These are phyloP conservation scores for Cladophialophora carrionii DNA, from an alignment of 2,329 filamentous ascomycete species.

Conservation along the genomic window DNA sequence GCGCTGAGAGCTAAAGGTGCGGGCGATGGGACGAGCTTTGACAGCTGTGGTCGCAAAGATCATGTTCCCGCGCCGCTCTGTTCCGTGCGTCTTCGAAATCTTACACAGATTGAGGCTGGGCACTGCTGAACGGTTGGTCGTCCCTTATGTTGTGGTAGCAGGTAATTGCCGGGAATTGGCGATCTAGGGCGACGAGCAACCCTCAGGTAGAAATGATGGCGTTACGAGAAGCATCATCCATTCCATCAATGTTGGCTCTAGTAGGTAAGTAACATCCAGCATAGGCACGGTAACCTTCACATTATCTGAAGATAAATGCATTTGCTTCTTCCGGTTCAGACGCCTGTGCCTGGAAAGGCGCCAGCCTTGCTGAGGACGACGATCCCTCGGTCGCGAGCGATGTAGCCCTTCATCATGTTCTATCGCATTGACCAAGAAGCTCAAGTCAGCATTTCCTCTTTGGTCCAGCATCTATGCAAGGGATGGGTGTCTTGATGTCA, in stretches of 20 bases:
- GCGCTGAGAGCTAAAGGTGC: neutral
- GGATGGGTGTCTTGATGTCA: neutral
- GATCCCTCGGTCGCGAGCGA: slow-evolving; percentile 83
- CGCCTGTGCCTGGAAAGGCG: slow-evolving; percentile 88
- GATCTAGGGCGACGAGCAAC: neutral
- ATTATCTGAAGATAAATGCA: neutral
- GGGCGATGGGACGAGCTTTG: neutral
- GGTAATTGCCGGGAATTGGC: neutral
- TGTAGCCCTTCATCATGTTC: slow-evolving; percentile 98
- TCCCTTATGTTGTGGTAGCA: neutral
- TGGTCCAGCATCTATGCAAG: neutral
- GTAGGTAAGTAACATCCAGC: neutral
- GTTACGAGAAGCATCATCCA: neutral
- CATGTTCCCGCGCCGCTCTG: neutral
- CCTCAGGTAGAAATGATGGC: neutral
- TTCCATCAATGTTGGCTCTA: neutral
- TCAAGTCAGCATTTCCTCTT: slow-evolving; percentile 20
- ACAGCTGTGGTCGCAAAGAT: neutral
- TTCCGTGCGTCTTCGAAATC: neutral
- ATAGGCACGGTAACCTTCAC: neutral
- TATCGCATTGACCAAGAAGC: slow-evolving; percentile 45
- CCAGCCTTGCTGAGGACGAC: slow-evolving; percentile 88
- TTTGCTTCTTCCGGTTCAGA: slow-evolving; percentile 46
- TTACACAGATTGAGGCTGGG: neutral
- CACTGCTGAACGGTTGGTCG: neutral